These are phyloP conservation scores for Arthrinium phaeospermum DNA, from an alignment of 2,329 filamentous ascomycete genomes.

Conservation along the genomic window DNA sequence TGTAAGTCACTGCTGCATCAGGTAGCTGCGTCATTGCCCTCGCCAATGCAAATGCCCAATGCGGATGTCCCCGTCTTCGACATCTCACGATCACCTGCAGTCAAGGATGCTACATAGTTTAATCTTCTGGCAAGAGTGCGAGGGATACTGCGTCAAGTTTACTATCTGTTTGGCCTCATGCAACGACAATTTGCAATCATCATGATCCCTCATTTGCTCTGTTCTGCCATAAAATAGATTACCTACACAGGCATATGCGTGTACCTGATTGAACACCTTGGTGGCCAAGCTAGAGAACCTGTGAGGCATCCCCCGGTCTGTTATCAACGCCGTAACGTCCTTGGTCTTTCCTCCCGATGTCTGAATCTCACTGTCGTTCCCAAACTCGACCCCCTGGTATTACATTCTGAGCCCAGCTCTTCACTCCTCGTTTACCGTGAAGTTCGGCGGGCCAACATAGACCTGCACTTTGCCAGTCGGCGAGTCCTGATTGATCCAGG, in stretches of 20 bases:
- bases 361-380: not conserved
- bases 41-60: not conserved
- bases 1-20: not conserved
- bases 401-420: not conserved
- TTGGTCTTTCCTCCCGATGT: not conserved
- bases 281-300: no score
- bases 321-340: no score
- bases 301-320: no score
- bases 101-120: not conserved
- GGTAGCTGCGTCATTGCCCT: conserved; percentile 13
- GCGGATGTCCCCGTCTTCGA: not conserved
- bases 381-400: not conserved
- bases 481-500: conserved; percentile 28
- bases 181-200: not conserved
- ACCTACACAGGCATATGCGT: no score
- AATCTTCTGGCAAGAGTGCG: not conserved
- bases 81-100: not conserved
- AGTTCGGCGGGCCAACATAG: conserved; percentile 29
- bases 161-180: not conserved
- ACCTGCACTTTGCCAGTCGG: conserved; percentile 30
- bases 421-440: conserved; percentile 24
- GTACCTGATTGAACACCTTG: no score
- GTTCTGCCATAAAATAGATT: not conserved
- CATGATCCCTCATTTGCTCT: not conserved
- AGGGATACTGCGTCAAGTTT: not conserved